These are phyloP conservation scores for Hypoxylon crocopeplum DNA, from an alignment of 495 filamentous ascomycete species.

Conservation along the genomic window DNA sequence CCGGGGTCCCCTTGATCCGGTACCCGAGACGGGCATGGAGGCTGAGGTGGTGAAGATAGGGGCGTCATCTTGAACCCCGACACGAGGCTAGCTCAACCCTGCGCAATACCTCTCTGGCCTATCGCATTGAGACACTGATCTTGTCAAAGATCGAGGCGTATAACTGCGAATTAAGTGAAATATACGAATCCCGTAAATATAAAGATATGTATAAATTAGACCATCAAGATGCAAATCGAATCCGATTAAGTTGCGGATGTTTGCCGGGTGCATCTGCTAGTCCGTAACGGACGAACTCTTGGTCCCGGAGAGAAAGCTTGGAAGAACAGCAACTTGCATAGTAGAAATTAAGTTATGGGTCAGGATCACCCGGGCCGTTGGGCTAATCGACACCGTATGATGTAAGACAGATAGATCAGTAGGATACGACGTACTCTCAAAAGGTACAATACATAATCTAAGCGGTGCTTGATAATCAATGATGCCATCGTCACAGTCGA, in stretches of 20 bases:
- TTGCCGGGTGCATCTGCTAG: constrained; percentile 4
- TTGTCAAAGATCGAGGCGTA: neutral
- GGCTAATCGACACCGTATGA: constrained; percentile 5
- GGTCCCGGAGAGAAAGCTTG: neutral
- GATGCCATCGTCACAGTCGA: too few species aligned
- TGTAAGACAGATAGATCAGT: constrained; percentile 1
- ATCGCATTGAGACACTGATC: neutral
- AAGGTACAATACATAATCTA: too few species aligned
- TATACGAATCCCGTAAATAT: neutral
- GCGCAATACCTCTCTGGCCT: neutral
- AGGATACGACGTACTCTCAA: neutral
- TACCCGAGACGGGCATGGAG: constrained; percentile 37
- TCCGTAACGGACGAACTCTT: neutral
- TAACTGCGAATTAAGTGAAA: neutral
- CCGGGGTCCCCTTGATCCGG: constrained; percentile 35
- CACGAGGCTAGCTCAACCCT: constrained; percentile 16
- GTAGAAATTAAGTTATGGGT: neutral
- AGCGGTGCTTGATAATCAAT: neutral
- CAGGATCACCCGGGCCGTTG: constrained; percentile 1
- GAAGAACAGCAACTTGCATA: neutral
- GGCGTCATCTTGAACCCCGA: constrained; percentile 16
- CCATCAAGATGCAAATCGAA: constrained; percentile 5
- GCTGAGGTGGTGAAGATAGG: neutral
- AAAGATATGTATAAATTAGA: constrained; percentile 10
- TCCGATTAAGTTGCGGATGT: constrained; percentile 28